Percentiles rank a stretch among this genome's conserved stretches.
phyloP scores from a whole-genome alignment of 2,329 filamentous ascomycete species.

The Fusarium pseudonygamai region DNA sequence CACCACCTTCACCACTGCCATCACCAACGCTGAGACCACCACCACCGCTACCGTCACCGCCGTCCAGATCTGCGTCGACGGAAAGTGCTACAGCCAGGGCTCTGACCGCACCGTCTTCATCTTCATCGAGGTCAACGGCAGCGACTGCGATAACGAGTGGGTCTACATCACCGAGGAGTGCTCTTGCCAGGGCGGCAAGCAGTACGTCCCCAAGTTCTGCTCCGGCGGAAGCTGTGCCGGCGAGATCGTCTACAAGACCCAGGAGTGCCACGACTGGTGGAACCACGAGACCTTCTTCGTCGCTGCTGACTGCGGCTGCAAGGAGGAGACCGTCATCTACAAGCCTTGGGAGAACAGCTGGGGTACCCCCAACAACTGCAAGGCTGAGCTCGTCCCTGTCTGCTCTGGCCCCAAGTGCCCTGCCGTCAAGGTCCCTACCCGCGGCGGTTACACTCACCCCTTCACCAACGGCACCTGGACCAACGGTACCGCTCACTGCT shows the following conservation, averaged over 20 bases:
- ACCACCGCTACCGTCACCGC: slow-evolving; percentile 23
- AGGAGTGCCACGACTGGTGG: slow-evolving; percentile 25
- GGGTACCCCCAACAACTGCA: slow-evolving; percentile 8
- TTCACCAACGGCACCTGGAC: neutral
- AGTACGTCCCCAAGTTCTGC: slow-evolving; percentile 31
- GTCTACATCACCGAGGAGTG: slow-evolving; percentile 31
- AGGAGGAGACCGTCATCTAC: slow-evolving; percentile 24
- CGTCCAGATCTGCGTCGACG: slow-evolving; percentile 12
- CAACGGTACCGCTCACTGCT: neutral
- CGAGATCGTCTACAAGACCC: slow-evolving; percentile 29
- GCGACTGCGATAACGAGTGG: slow-evolving; percentile 19
- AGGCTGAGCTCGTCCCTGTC: neutral
- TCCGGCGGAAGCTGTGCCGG: slow-evolving; percentile 14
- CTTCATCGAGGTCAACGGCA: slow-evolving; percentile 29
- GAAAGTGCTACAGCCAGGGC: slow-evolving; percentile 3
- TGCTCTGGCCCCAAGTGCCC: slow-evolving; percentile 10
- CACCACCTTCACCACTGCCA: slow-evolving; percentile 23
- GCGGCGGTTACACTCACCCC: neutral
- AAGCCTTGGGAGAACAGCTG: slow-evolving; percentile 34
- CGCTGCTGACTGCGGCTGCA: slow-evolving; percentile 24
- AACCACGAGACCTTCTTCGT: slow-evolving; percentile 22
- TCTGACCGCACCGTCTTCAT: slow-evolving; percentile 10
- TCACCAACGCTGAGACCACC: neutral
- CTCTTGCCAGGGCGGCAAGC: slow-evolving; percentile 25
- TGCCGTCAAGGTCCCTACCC: neutral